Percentiles rank a stretch among this genome's conserved stretches.
Evolutionary conservation across 306 rosid species (phyloP).

Genomic region (Lithocarpus polystachyus): DNA sequence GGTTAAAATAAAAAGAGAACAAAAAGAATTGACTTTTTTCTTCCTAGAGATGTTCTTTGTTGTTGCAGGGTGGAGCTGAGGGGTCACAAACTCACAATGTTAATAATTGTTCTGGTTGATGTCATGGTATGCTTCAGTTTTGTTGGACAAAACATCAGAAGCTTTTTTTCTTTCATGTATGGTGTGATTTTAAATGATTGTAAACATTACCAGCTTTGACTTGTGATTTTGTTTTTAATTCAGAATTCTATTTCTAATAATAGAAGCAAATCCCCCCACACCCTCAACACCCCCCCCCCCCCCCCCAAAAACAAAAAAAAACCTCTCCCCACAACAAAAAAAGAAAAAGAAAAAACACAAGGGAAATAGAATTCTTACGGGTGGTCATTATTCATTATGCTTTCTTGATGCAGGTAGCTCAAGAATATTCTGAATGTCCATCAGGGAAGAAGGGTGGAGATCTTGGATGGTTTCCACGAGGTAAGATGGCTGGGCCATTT

Average conservation of each 20-base stretch:
- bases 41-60: neutral
- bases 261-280: too few species aligned
- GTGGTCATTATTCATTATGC: too few species aligned
- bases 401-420: slow-evolving; percentile 58
- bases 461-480: slow-evolving; percentile 98
- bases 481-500: slow-evolving; percentile 98
- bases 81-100: neutral
- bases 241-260: neutral
- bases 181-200: neutral
- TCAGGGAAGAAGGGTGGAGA: slow-evolving; percentile 99
- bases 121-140: neutral
- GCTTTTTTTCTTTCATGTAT: neutral
- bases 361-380: neutral
- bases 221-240: neutral
- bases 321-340: too few species aligned
- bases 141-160: neutral
- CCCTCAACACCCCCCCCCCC: too few species aligned
- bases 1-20: neutral
- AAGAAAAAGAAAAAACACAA: neutral
- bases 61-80: neutral
- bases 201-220: neutral
- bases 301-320: too few species aligned
- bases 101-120: neutral
- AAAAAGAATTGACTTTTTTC: neutral
- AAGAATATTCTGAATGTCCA: slow-evolving; percentile 93